A percentile compares a stretch with the other conserved stretches of the same genome.
phyloP scores from a whole-genome alignment of 768 basidiomycete species.

The Naganishia vaughanmartiniae region DNA sequence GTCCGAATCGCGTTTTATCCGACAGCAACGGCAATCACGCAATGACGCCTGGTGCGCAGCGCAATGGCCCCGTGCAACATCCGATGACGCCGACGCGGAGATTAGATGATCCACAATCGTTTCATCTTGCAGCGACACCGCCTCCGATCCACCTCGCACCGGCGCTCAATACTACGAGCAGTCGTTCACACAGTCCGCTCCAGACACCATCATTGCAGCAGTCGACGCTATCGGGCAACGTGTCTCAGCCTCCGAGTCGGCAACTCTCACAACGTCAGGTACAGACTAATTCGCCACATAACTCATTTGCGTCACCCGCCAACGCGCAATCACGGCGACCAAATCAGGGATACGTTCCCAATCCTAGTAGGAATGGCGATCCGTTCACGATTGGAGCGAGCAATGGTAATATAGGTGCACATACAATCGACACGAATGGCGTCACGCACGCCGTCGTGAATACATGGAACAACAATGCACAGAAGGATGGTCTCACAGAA shows the following conservation, averaged over 20 bases:
- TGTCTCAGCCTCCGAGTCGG: neutral
- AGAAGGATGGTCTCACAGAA: neutral
- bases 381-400: neutral
- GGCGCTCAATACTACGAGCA: neutral
- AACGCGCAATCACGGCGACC: neutral
- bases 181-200: neutral
- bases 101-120: neutral
- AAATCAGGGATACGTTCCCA: neutral
- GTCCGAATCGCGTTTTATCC: neutral
- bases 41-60: neutral
- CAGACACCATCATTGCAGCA: neutral
- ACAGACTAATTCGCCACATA: neutral
- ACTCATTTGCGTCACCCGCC: neutral
- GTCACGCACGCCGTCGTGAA: constrained; percentile 5
- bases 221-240: neutral
- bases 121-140: constrained; percentile 1
- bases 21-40: neutral
- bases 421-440: neutral
- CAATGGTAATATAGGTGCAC: neutral
- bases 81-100: constrained; percentile 1
- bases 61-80: neutral
- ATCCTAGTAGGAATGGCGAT: neutral
- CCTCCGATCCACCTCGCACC: constrained; percentile 4
- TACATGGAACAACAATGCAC: neutral
- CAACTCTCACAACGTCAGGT: neutral